These are phyloP conservation scores for Agaricus blazei DNA, from an alignment of 768 basidiomycete genomes.

Conservation along the genomic window DNA sequence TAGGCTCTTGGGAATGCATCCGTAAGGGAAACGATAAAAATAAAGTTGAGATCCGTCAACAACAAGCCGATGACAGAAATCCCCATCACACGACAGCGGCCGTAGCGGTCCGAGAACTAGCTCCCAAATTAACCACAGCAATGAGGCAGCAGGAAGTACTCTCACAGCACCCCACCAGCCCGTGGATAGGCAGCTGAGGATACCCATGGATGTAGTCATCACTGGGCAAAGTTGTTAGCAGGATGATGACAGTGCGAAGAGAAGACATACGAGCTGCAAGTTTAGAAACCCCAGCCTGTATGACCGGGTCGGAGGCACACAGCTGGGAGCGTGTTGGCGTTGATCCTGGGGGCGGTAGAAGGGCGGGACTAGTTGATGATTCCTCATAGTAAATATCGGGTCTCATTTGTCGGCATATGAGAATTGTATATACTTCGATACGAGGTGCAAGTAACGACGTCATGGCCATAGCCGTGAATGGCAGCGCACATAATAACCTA, in stretches of 20 bases:
- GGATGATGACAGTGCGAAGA: neutral
- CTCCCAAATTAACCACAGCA: slow-evolving; percentile 11
- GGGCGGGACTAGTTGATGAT: neutral
- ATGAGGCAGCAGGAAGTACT: slow-evolving; percentile 8
- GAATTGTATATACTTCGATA: slow-evolving; percentile 68
- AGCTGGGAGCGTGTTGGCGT: slow-evolving; percentile 3
- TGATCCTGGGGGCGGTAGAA: neutral
- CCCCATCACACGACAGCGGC: slow-evolving; percentile 61
- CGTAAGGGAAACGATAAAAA: slow-evolving; percentile 58
- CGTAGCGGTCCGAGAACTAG: slow-evolving; percentile 74
- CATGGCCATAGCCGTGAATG: slow-evolving; percentile 50
- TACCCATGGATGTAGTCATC: slow-evolving; percentile 60
- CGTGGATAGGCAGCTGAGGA: slow-evolving; percentile 73
- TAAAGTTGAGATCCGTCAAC: slow-evolving; percentile 57
- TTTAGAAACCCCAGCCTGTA: slow-evolving; percentile 67
- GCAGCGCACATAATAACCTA: slow-evolving; percentile 56
- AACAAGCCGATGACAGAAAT: slow-evolving; percentile 59
- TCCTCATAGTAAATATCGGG: slow-evolving; percentile 42
- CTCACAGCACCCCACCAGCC: slow-evolving; percentile 84
- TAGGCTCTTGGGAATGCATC: slow-evolving; percentile 72
- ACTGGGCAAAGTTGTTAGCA: slow-evolving; percentile 28
- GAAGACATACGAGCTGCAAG: slow-evolving; percentile 50
- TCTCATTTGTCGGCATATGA: slow-evolving; percentile 64
- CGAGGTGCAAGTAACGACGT: slow-evolving; percentile 61
- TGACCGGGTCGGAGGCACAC: slow-evolving; percentile 67